Conservation (phyloP, 2,329 filamentous ascomycete genomes). For the Fusarium pseudocircinatum region DNA sequence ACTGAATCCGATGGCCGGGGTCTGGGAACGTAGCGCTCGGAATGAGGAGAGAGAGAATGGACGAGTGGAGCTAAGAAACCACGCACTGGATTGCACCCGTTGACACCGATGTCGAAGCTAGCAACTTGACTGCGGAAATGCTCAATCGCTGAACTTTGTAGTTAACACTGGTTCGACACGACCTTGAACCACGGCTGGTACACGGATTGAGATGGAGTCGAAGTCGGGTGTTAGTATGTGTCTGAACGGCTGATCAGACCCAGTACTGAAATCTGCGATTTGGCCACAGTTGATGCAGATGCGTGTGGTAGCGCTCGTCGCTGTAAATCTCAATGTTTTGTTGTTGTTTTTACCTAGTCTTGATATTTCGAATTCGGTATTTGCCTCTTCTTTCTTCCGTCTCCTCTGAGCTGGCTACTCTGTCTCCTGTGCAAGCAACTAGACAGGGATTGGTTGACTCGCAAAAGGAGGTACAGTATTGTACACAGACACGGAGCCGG, state of each 20-base stretch:
- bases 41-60: conserved; percentile 28
- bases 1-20: conserved; percentile 43
- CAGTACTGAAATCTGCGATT: not conserved
- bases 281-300: not conserved
- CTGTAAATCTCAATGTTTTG: not conserved
- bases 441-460: conserved; percentile 13
- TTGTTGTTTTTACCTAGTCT: not conserved
- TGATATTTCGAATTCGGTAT: not conserved
- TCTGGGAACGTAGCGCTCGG: conserved; percentile 41
- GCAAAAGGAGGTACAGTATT: conserved; percentile 23
- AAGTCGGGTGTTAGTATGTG: conserved; percentile 33
- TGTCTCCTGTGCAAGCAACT: conserved; percentile 2
- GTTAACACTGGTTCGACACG: conserved; percentile 21
- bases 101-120: conserved; percentile 41
- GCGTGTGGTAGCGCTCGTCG: not conserved
- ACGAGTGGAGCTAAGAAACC: conserved; percentile 43
- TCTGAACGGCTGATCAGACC: conserved; percentile 18
- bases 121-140: conserved; percentile 26
- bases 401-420: not conserved
- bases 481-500: conserved; percentile 31
- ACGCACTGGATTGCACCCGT: conserved; percentile 49
- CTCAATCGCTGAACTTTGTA: conserved; percentile 23
- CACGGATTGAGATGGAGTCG: conserved; percentile 30
- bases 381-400: not conserved
- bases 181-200: conserved; percentile 36